Conservation (phyloP, 306 rosid species). For the Astragalus glycyphyllos region DNA sequence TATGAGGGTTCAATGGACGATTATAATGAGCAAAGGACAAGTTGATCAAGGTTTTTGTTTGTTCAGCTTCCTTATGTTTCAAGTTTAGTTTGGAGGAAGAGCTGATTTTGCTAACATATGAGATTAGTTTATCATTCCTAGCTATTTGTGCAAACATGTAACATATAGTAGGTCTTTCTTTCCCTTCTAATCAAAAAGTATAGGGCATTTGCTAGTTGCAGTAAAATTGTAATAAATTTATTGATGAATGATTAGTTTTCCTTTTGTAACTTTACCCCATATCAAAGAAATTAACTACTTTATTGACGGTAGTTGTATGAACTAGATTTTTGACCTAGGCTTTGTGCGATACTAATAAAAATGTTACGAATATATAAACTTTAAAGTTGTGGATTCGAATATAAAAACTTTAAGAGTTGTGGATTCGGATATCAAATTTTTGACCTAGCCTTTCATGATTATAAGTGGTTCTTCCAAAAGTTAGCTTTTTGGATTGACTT, state of each 20-base stretch:
- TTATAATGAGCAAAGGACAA: conserved; percentile 37
- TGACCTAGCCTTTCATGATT: too few species aligned
- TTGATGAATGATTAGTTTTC: conserved; percentile 25
- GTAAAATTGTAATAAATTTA: conserved; percentile 34
- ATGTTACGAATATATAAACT: too few species aligned
- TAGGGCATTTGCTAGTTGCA: conserved; percentile 29
- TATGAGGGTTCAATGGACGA: conserved; percentile 32
- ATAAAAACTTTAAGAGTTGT: too few species aligned
- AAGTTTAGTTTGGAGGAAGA: conserved; percentile 23
- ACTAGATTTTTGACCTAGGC: too few species aligned
- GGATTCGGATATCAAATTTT: too few species aligned
- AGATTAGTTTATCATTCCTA: conserved; percentile 24
- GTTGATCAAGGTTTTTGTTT: conserved; percentile 43
- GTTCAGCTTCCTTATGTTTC: conserved; percentile 42
- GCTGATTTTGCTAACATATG: conserved; percentile 43
- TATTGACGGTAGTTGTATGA: too few species aligned
- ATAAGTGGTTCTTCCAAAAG: too few species aligned
- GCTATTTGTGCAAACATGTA: conserved; percentile 24
- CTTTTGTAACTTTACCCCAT: conserved; percentile 22
- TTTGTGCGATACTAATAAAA: too few species aligned
- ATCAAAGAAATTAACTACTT: conserved; percentile 11
- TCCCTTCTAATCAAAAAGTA: conserved; percentile 12
- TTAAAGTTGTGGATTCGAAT: too few species aligned
- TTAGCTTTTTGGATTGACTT: too few species aligned
- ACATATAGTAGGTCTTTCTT: conserved; percentile 32